phyloP scores from a whole-genome alignment of 257 asterid genomes.

The Knoxia roxburghii region DNA sequence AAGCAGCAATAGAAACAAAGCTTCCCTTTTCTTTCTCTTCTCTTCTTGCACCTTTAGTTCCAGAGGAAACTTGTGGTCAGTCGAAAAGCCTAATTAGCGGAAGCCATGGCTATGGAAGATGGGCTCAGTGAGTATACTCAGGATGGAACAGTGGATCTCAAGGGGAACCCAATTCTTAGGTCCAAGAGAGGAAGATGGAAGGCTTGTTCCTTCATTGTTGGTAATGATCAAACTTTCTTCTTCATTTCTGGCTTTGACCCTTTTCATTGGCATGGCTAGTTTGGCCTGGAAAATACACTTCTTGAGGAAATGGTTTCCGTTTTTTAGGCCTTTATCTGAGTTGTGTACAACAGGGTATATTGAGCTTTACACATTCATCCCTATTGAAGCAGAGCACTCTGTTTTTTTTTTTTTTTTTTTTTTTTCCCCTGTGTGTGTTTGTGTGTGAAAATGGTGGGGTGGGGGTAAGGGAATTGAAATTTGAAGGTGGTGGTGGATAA shows the following conservation, averaged over 20 bases:
- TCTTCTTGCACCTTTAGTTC: too few species aligned
- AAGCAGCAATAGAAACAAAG: background rate
- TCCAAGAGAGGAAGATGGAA: constrained; percentile 83
- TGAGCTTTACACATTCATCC: too few species aligned
- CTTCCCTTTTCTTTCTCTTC: background rate
- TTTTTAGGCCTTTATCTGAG: too few species aligned
- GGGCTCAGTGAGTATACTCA: constrained; percentile 16
- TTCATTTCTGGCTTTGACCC: background rate
- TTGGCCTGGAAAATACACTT: too few species aligned
- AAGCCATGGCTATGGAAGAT: constrained; percentile 22
- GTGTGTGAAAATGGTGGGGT: background rate
- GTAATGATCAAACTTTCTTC: constrained; percentile 24
- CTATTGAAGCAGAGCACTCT: too few species aligned
- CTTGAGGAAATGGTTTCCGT: background rate
- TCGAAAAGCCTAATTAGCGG: too few species aligned
- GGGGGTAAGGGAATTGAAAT: background rate
- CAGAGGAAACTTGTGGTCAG: too few species aligned
- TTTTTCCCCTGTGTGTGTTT: too few species aligned
- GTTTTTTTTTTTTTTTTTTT: too few species aligned
- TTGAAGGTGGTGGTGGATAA: background rate
- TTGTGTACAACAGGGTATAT: too few species aligned
- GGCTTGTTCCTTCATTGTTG: constrained; percentile 75
- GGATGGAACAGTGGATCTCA: constrained; percentile 56
- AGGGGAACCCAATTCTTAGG: constrained; percentile 69
- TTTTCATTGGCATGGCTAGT: too few species aligned